Evolutionary conservation across 2,329 filamentous ascomycete species (phyloP), one percentile per base, ranked within the genome.

Genomic region (Exophiala mesophila): DNA sequence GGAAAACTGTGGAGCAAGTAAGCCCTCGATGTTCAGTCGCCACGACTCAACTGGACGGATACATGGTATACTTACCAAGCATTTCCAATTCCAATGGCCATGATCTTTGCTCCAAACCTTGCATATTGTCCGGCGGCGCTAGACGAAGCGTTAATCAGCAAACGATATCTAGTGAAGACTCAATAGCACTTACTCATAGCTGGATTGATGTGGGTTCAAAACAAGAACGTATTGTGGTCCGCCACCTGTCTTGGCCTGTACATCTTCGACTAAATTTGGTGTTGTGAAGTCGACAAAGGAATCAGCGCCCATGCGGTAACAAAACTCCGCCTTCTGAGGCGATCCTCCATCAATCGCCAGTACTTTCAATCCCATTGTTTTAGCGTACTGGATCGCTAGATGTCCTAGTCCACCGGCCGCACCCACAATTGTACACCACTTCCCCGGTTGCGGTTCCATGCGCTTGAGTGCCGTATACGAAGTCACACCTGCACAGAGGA

Each of bases 401-500:
- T 41, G 39, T 16, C 47, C 44, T 5, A 53, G 39, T 1, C 68
- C 68, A 3, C 67, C 67, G 0, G 60, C 66, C 2, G 59, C 67
- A 1, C 67, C 68, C 0, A 59, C 56, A 2, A 71, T 56, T n/a
- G 35, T 40, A 40, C 45, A 37, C 51, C 51, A 52, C 20, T 46
- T 41, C 5, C 49, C 49, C 3, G 45, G 39, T n/a, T 31, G 29
- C 4, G 39, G 16, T 21, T 44, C 49, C 36, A 43, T 41, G 34
- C 44, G 46, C 30, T 44, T 47, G 41, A 69, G 37, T 0, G 64
- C 66, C 49, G 65, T 66, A 46, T 69, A 71, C 1, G 66, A 67
- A 1, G 68, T 70, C 1, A 69, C 65, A 0, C 68, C 68, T 0
- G 61, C 67, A 39, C 68, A 71, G 21, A 71, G 45, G 5, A 70